These are phyloP conservation scores for Candida fluviatilis DNA, from an alignment of 805 yeast genomes.

Conservation along the genomic window DNA sequence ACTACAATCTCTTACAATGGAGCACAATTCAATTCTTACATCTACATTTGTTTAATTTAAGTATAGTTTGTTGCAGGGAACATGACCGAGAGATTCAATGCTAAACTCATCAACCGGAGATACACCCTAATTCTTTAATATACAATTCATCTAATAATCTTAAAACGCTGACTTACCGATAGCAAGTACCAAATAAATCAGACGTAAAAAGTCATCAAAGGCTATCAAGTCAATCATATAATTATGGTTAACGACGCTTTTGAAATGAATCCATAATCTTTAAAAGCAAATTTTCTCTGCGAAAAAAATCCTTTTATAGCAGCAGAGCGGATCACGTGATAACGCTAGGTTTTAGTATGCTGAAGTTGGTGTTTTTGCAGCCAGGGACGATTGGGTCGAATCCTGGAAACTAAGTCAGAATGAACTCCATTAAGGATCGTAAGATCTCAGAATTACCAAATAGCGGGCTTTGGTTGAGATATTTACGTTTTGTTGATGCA, in stretches of 20 bases:
- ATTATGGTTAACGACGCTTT: constrained; percentile 15
- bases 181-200: constrained; percentile 3
- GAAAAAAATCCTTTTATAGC: background rate
- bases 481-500: too few relatives aligned
- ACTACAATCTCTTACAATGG: too few relatives aligned
- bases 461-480: too few relatives aligned
- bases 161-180: constrained; percentile 5
- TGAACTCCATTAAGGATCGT: too few relatives aligned
- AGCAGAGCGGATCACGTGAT: too few relatives aligned
- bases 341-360: too few relatives aligned
- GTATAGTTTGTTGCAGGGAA: constrained; percentile 28
- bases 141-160: constrained; percentile 5
- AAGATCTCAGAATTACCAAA: too few relatives aligned
- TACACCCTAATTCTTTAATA: constrained; percentile 35
- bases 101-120: constrained; percentile 47
- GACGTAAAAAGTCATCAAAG: constrained; percentile 8
- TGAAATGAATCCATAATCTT: constrained; percentile 12
- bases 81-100: constrained; percentile 49
- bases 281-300: too few relatives aligned
- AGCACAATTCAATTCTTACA: too few relatives aligned
- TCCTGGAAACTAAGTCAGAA: too few relatives aligned
- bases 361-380: too few relatives aligned
- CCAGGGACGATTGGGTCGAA: too few relatives aligned
- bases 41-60: background rate
- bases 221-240: constrained; percentile 18